Percentiles rank a stretch among this genome's conserved stretches.
Evolutionary conservation across 495 filamentous ascomycete genomes (phyloP).

Genomic region (Penicillium pancosmium): DNA sequence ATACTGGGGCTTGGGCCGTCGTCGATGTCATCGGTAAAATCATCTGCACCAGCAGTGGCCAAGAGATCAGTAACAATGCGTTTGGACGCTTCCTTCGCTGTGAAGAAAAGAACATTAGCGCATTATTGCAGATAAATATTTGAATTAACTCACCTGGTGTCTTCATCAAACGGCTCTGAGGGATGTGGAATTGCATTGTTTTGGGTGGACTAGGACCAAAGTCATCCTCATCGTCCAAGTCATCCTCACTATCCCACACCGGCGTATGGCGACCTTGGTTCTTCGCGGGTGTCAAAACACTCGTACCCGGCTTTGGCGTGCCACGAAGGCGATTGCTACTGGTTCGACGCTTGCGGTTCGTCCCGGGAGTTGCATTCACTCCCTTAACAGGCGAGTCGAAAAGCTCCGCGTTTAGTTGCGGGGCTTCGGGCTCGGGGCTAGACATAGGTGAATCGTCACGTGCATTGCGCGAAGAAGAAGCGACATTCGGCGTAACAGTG

Average conservation of each 20-base stretch:
- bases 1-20: conserved; percentile 76
- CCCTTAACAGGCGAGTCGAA: conserved; percentile 72
- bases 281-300: conserved; percentile 71
- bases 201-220: conserved; percentile 85
- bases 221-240: conserved; percentile 57
- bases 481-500: conserved; percentile 37
- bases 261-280: conserved; percentile 28
- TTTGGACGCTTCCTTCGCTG: conserved; percentile 86
- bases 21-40: conserved; percentile 45
- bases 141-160: conserved; percentile 71
- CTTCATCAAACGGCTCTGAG: conserved; percentile 81
- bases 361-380: conserved; percentile 35
- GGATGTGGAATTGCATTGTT: conserved; percentile 95
- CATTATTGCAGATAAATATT: neutral
- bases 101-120: conserved; percentile 1
- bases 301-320: conserved; percentile 70
- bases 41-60: conserved; percentile 67
- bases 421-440: conserved; percentile 75
- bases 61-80: conserved; percentile 91
- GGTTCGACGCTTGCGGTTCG: conserved; percentile 39
- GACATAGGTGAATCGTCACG: conserved; percentile 67
- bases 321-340: conserved; percentile 37
- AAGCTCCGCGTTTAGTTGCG: conserved; percentile 79
- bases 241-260: conserved; percentile 68
- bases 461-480: conserved; percentile 29